Base-by-base conservation (phyloP, 139 green algal genomes). In the Chlamydomonas eustigma region DNA sequence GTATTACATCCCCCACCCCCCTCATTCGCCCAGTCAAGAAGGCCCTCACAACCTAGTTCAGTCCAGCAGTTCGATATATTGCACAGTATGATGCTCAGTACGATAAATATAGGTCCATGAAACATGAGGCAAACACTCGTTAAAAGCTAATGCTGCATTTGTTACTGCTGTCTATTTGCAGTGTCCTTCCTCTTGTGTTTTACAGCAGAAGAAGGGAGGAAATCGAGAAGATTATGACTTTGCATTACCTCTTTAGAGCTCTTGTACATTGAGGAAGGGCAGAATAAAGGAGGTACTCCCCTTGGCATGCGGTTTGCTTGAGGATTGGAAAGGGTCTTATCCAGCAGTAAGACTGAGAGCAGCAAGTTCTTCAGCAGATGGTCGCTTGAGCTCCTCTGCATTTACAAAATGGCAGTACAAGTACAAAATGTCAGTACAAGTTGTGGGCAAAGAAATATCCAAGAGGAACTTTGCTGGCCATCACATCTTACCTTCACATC, bases 311-410 rank as follows among this genome's bases (percentile, higher is more conserved):
- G 35, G 1, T 28, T 18, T 31, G 32, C 28, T 38, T 39, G 64
- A 2, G 6, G 30, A 3, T 64, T n/a, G 25, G 50, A 52, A 1
- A 71, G 2, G 2, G 37, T 83, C 4, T 74, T 68, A 83, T 97
- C 92, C 65, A 97, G 81, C 33, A 97, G 84, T 50, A 93, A 75
- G 6, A 91, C 88, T 39, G 96, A 76, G 75, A 94, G 84, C 74
- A 97, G 83, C 34, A 93, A 80, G 18, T 90, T 89, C 72, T 93
- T 92, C 22, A 97, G 70, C 34, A 95, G 74, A 12, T 89, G 50
- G 24, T 78, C 74, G 0, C 83, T 84, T 37, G 90, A 73, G 12
- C 86, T 78, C 1, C 50, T 75, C 91, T 93, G 84, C 63, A 70
- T 22, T 25, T 30, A 28, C 18, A 4, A 64, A 75, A 28, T 35